phyloP scores from a whole-genome alignment of 208 protist genomes.

The Wallacemonas sp. region DNA sequence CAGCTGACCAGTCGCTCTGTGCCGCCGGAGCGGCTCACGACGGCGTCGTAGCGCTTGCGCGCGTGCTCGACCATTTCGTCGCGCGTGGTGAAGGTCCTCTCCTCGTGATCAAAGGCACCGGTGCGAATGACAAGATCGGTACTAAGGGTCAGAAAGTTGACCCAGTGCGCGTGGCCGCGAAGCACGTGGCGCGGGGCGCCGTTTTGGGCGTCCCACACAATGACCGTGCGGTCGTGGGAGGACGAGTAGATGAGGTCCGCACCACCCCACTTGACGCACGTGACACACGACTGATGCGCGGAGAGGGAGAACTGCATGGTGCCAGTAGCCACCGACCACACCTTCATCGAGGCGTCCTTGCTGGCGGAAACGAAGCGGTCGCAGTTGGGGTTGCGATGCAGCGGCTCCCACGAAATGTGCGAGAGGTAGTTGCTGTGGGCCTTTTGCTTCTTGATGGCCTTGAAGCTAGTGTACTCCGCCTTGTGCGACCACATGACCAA shows the following conservation, averaged over 20 bases:
- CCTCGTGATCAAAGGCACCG: constrained; percentile 96
- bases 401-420: constrained; percentile 96
- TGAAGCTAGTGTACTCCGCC: constrained; percentile 76
- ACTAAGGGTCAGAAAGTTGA: constrained; percentile 98
- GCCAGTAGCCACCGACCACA: constrained; percentile 76
- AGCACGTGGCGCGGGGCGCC: constrained; percentile 81
- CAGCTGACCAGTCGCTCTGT: constrained; percentile 94
- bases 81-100: constrained; percentile 50
- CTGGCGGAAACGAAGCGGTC: constrained; percentile 90
- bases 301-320: constrained; percentile 88
- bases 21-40: constrained; percentile 64
- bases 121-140: constrained; percentile 97
- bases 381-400: constrained; percentile 88
- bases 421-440: constrained; percentile 97
- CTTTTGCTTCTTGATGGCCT: constrained; percentile 69
- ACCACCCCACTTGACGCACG: constrained; percentile 97
- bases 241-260: constrained; percentile 94
- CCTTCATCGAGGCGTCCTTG: constrained; percentile 93
- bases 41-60: constrained; percentile 77
- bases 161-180: constrained; percentile 98
- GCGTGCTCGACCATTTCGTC: constrained; percentile 69
- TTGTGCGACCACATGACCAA: constrained; percentile 94
- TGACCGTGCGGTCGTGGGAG: constrained; percentile 97
- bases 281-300: constrained; percentile 96
- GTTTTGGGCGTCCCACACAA: constrained; percentile 93